These are phyloP conservation scores for Xerocomus brunneocitrinus DNA, from an alignment of 768 basidiomycete genomes.

Conservation along the genomic window DNA sequence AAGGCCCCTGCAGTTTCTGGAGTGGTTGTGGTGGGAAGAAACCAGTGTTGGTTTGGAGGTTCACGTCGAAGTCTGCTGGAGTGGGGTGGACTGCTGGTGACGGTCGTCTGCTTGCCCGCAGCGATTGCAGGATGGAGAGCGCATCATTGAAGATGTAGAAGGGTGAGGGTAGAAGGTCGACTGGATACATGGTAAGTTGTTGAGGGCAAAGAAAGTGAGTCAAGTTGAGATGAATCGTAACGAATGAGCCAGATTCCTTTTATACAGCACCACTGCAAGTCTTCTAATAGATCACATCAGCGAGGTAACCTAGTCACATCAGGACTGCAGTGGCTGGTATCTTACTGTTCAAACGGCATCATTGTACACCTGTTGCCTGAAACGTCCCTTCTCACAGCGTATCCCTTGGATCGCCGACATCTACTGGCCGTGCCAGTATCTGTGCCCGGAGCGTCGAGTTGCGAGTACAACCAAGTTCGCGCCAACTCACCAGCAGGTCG, in stretches of 20 bases:
- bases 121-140: constrained; percentile 43
- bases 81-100: constrained; percentile 31
- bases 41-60: constrained; percentile 52
- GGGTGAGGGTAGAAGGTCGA: constrained; percentile 49
- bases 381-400: constrained; percentile 16
- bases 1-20: constrained; percentile 49
- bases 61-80: constrained; percentile 50
- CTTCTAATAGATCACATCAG: constrained; percentile 26
- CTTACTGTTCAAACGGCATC: constrained; percentile 28
- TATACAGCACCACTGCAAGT: constrained; percentile 34
- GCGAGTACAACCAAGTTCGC: constrained; percentile 7
- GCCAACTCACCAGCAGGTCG: constrained; percentile 12
- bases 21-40: constrained; percentile 76
- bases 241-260: constrained; percentile 13
- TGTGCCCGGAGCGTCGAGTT: constrained; percentile 17
- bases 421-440: constrained; percentile 21
- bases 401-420: constrained; percentile 18
- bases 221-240: constrained; percentile 6
- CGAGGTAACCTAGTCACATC: constrained; percentile 29
- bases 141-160: constrained; percentile 46
- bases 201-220: neutral
- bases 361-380: constrained; percentile 18
- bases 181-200: constrained; percentile 22
- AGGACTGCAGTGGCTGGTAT: constrained; percentile 28
- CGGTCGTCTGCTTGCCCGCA: constrained; percentile 32